phyloP scores from a whole-genome alignment of 495 filamentous ascomycete species.

The Viridothelium virens region DNA sequence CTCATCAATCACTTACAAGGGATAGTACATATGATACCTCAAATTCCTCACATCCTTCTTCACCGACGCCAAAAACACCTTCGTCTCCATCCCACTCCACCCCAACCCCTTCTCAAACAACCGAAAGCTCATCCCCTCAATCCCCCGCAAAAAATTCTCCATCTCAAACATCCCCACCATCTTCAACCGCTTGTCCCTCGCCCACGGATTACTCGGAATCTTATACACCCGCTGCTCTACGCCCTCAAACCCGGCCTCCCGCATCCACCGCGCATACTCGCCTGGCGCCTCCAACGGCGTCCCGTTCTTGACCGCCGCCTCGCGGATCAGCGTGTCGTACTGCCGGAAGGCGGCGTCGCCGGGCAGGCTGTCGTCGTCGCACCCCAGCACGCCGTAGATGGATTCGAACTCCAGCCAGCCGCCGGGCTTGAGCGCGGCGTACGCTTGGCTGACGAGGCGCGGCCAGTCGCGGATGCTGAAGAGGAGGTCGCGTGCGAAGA shows the following conservation, averaged over 20 bases:
- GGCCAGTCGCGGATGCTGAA: constrained; percentile 31
- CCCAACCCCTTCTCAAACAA: constrained; percentile 10
- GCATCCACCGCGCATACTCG: neutral
- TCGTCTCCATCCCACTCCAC: constrained; percentile 5
- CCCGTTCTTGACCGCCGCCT: constrained; percentile 6
- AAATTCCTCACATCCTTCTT: constrained; percentile 15
- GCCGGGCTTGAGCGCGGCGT: constrained; percentile 12
- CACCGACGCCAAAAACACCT: constrained; percentile 14
- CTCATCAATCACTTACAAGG: constrained; percentile 9
- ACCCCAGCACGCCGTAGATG: constrained; percentile 9
- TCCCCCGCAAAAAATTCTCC: constrained; percentile 13
- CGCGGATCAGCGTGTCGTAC: neutral
- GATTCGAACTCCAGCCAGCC: constrained; percentile 15
- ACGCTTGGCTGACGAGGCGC: constrained; percentile 23
- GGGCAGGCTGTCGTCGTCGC: constrained; percentile 17
- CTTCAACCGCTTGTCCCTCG: constrained; percentile 14
- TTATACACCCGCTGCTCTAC: constrained; percentile 11
- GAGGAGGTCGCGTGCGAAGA: constrained; percentile 28
- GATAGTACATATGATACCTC: constrained; percentile 12
- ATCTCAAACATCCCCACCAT: constrained; percentile 13
- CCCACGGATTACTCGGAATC: constrained; percentile 17
- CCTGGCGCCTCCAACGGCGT: constrained; percentile 3
- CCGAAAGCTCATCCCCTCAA: constrained; percentile 13
- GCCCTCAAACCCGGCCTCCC: constrained; percentile 12
- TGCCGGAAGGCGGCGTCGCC: constrained; percentile 7